Evolutionary conservation across 495 filamentous ascomycete genomes (phyloP).

Genomic region (Astrocystis sublimbata): DNA sequence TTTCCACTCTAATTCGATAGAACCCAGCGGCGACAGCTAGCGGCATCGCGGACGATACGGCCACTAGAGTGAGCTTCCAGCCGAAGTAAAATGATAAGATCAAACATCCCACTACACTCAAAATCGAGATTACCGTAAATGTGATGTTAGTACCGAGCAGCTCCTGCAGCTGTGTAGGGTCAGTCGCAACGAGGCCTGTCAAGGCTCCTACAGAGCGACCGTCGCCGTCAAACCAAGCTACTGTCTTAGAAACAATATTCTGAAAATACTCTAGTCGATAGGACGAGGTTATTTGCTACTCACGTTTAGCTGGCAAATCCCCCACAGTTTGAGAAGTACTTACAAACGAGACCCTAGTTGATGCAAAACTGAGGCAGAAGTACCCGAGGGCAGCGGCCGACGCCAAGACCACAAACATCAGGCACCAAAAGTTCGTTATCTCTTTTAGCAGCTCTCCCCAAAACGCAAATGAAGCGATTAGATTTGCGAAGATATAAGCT

Average conservation of each 20-base stretch:
- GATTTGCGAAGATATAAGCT: conserved; percentile 51
- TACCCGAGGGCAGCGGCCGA: conserved; percentile 53
- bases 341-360: conserved; percentile 54
- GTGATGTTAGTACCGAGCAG: conserved; percentile 59
- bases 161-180: conserved; percentile 64
- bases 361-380: conserved; percentile 52
- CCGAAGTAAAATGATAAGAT: conserved; percentile 56
- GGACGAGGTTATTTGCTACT: conserved; percentile 46
- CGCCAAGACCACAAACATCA: conserved; percentile 66
- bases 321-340: conserved; percentile 10
- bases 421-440: conserved; percentile 59
- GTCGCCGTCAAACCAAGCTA: conserved; percentile 60
- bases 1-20: conserved; percentile 54
- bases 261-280: conserved; percentile 63
- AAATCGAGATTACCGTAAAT: conserved; percentile 49
- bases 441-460: conserved; percentile 40
- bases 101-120: conserved; percentile 51
- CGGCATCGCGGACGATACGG: conserved; percentile 51
- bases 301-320: neutral
- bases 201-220: conserved; percentile 51
- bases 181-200: conserved; percentile 54
- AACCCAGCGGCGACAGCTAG: conserved; percentile 53
- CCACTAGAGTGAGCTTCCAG: conserved; percentile 58
- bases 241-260: conserved; percentile 55
- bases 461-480: conserved; percentile 51